Evolutionary conservation across 2,329 filamentous ascomycete genomes (phyloP), one percentile per base, ranked within the genome.

Genomic region (Pseudogymnoascus sp.): DNA sequence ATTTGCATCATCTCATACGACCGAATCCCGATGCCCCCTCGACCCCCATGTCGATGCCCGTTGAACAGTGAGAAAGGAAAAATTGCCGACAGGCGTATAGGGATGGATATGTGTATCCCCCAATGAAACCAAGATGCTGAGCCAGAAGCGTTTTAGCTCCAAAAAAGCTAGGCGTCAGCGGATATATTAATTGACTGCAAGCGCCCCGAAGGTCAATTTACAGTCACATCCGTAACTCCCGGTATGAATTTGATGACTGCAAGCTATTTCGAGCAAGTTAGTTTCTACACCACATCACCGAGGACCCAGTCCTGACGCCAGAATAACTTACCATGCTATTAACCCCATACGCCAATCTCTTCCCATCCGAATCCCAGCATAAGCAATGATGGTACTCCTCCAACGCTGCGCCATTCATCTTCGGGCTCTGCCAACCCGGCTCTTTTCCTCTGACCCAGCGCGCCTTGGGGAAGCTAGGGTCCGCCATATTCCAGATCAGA

Each of bases 401-500:
- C 0, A 76, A 71, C 24, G 82, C 81, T 6, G 78, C 76, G 11
- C 68, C 70, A 37, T 78, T 79, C 53, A 77, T 78, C 68, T 79
- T 82, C 19, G 84, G 84, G 64, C 81, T 86, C 33, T 82, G 75
- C 82, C 83, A 86, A 4, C 82, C 84, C 0, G 79, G 76, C 67
- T 86, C 82, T 8, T 79, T 76, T 26, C 78, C 75, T 65, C 82
- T 76, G 64, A 77, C 82, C 85, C 85, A 88, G 69, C 78, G 83
- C 14, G 85, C 85, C 53, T 82, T 78, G 4, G 85, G 85, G 53
- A 85, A 78, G 26, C 77, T 75, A 16, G 50, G 50, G 61, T 84
- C 85, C 65, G 82, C 83, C 11, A 86, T 81, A 70, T 86, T 87
- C 84, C 85, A 88, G 53, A 88, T 86, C 40, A 86, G 74, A 13